Evolutionary conservation across 2,329 filamentous ascomycete genomes (phyloP), one percentile per base, ranked within the genome.

Genomic region (Phaeomoniella chlamydospora): DNA sequence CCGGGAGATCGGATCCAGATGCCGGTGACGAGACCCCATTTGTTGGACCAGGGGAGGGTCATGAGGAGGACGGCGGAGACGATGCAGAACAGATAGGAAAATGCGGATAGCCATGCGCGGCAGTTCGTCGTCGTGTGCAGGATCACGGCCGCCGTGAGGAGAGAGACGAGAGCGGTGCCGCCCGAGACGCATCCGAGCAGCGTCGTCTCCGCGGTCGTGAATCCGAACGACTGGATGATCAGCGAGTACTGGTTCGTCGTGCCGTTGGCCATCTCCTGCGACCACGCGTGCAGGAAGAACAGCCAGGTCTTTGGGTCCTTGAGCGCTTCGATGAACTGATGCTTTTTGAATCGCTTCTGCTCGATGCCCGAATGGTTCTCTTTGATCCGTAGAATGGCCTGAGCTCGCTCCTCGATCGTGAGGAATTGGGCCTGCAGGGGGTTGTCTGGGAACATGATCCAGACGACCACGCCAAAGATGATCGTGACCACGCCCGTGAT

Each of bases 151-250:
- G 54, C 51, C 5, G 45, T 31, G 9, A 40, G 41, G 3, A 57
- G 45, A 10, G 45, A 52, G 17, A 49, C 39, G 30, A 54, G 48
- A 1, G 50, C 36, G 4, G 39, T 39, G 11, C 45, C 19, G 3
- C 42, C 42, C 30, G 43, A 41, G 12, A 46, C 40, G 22, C 44
- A 68, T 26, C 2, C 61, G 49, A 77, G 62, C 18, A 74, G 62
- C 13, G 68, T 63, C 1, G 67, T 66, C 47, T 74, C 59, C 18
- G 74, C 53, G 26, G 62, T 60, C 0, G 65, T 66, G 49, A 64
- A 65, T 3, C 60, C 61, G 34, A 64, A 64, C 0, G 57, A 60
- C 16, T 61, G 62, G 41, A 64, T 59, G 31, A 64, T 59, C 0
- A 66, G 47, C 1, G 57, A 59, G 45, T 58, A 57, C 37, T 61